phyloP scores from a whole-genome alignment of 2,329 filamentous ascomycete species.

The Hymenoscyphus occultus region DNA sequence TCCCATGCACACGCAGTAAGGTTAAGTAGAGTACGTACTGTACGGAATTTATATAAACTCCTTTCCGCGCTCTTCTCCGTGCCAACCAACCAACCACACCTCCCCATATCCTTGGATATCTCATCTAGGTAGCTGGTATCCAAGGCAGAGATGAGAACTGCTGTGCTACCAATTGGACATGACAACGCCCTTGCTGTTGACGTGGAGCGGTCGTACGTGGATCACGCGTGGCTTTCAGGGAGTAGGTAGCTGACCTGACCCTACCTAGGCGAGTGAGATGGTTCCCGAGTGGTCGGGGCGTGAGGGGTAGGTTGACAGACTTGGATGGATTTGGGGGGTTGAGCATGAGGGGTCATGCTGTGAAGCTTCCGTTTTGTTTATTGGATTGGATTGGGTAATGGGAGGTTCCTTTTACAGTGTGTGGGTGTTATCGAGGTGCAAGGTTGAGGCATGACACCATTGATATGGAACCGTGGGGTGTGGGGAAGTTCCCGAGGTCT shows the following conservation, averaged over 20 bases:
- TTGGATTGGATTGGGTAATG: not conserved
- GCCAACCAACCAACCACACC: too few relatives aligned
- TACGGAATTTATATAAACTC: constrained; percentile 1
- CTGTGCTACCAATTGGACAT: too few relatives aligned
- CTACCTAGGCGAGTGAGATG: not conserved
- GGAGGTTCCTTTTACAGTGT: not conserved
- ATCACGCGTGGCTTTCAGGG: not conserved
- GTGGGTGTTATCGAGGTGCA: constrained; percentile 3
- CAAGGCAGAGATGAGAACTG: too few relatives aligned
- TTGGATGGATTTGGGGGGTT: not conserved
- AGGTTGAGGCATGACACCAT: not conserved
- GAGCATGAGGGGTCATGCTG: not conserved
- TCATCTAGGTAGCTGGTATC: too few relatives aligned
- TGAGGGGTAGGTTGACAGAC: not conserved
- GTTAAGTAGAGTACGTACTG: not conserved
- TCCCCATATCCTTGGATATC: too few relatives aligned
- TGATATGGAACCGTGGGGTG: not conserved
- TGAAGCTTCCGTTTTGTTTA: not conserved
- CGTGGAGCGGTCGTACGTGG: not conserved
- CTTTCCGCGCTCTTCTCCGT: not conserved
- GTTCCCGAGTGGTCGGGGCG: not conserved
- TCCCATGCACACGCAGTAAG: not conserved
- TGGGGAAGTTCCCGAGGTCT: not conserved
- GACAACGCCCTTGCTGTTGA: too few relatives aligned
- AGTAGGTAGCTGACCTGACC: too few relatives aligned